These are phyloP conservation scores for Xylaria castorea DNA, from an alignment of 495 filamentous ascomycete species.

Conservation along the genomic window DNA sequence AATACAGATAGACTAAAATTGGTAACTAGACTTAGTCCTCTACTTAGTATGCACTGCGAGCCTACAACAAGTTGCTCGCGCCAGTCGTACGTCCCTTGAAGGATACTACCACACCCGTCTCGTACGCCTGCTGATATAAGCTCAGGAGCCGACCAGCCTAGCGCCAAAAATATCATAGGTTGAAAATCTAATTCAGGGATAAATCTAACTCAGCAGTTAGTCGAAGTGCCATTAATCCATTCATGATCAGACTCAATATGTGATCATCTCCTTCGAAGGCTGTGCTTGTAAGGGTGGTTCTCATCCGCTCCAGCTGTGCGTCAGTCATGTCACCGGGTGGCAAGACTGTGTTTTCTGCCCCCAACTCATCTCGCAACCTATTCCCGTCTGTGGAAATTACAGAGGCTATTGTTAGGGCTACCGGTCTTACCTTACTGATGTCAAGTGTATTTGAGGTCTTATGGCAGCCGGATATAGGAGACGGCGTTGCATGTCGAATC, in stretches of 20 bases:
- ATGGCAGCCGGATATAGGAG: background rate
- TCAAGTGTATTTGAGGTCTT: background rate
- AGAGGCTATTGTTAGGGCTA: background rate
- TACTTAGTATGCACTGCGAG: background rate
- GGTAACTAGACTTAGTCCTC: background rate
- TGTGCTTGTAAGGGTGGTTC: background rate
- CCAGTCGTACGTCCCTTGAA: background rate
- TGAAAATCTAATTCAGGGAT: background rate
- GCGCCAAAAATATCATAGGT: background rate
- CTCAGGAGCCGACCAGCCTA: background rate
- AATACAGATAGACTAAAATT: background rate
- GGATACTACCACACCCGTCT: constrained; percentile 3
- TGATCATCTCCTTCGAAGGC: background rate
- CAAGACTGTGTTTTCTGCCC: background rate
- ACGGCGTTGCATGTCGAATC: background rate
- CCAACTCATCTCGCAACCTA: constrained; percentile 5
- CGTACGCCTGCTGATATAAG: constrained; percentile 13
- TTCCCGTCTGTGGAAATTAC: constrained; percentile 2
- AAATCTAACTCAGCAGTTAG: background rate
- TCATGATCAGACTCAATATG: background rate
- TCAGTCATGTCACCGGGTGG: background rate
- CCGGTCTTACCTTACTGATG: background rate
- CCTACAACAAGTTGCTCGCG: no score
- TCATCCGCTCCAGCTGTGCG: background rate
- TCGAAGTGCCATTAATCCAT: background rate